These are phyloP conservation scores for Cutaneotrichosporon sp. DNA, from an alignment of 1,284 basidiomycete genomes.

Conservation along the genomic window DNA sequence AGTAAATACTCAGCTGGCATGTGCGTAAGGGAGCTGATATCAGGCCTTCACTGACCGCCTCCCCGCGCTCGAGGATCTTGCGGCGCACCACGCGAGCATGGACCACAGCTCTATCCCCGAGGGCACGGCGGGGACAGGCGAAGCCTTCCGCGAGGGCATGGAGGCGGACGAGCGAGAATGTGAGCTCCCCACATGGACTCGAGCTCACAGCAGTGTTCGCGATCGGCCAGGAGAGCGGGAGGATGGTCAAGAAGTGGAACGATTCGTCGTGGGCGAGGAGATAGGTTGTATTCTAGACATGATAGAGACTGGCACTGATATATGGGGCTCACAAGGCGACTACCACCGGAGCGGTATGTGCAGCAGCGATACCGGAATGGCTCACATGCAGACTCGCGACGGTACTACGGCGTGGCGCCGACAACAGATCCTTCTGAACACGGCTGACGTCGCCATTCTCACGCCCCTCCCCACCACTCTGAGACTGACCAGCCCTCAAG, in stretches of 20 bases:
- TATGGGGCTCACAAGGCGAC: too few species aligned
- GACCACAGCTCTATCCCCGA: slow-evolving; percentile 56
- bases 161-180: slow-evolving; percentile 83
- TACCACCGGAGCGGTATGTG: too few species aligned
- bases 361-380: background rate
- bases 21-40: background rate
- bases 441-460: background rate
- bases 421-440: too few species aligned
- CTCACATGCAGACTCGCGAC: background rate
- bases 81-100: slow-evolving; percentile 76
- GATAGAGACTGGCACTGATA: too few species aligned
- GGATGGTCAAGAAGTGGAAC: slow-evolving; percentile 76
- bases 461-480: too few species aligned
- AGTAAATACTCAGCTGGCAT: background rate
- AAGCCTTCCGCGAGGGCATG: slow-evolving; percentile 80
- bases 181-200: slow-evolving; percentile 55
- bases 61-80: slow-evolving; percentile 80
- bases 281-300: slow-evolving; percentile 1
- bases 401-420: too few species aligned
- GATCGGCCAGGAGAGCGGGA: slow-evolving; percentile 76
- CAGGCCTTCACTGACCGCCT: slow-evolving; percentile 79
- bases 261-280: slow-evolving; percentile 55
- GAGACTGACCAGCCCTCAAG: too few species aligned
- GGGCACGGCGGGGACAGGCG: slow-evolving; percentile 56
- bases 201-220: slow-evolving; percentile 16